Evolutionary conservation across 164 flowering plant genomes (phyloP).

Genomic region (Magnolia kwangsiensis): DNA sequence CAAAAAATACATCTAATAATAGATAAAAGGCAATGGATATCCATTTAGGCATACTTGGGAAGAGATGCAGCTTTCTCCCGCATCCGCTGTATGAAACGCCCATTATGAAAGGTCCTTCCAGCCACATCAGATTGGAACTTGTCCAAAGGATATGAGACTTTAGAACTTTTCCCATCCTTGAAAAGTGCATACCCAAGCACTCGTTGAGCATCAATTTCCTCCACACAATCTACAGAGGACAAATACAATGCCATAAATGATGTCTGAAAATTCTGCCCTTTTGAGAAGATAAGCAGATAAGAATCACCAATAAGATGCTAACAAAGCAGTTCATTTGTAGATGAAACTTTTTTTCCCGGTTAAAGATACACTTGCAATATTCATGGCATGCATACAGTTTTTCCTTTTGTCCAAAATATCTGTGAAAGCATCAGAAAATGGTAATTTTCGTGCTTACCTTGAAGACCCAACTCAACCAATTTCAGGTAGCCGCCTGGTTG

Average conservation of each 20-base stretch:
- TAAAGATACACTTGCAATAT: neutral
- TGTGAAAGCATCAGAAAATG: neutral
- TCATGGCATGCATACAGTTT: neutral
- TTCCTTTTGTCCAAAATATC: neutral
- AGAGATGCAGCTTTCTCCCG: constrained; percentile 79
- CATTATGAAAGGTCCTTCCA: constrained; percentile 95
- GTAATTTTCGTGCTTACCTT: constrained; percentile 42
- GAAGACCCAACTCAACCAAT: constrained; percentile 76
- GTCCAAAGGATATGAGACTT: constrained; percentile 82
- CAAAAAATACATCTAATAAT: neutral
- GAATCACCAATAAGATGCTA: neutral
- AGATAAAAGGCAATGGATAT: neutral
- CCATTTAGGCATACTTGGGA: constrained; percentile 50
- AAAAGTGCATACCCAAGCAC: constrained; percentile 92
- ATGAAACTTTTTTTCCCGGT: neutral
- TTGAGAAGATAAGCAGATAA: neutral
- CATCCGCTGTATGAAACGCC: constrained; percentile 90
- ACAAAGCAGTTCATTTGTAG: neutral
- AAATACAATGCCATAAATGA: neutral
- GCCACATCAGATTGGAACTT: constrained; percentile 80
- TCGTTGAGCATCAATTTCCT: constrained; percentile 84
- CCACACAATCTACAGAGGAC: constrained; percentile 71
- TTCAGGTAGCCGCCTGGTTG: constrained; percentile 98
- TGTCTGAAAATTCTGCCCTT: neutral
- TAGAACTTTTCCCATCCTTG: constrained; percentile 73